phyloP scores from a whole-genome alignment of 768 basidiomycete genomes.

The Termitomyces sp. region DNA sequence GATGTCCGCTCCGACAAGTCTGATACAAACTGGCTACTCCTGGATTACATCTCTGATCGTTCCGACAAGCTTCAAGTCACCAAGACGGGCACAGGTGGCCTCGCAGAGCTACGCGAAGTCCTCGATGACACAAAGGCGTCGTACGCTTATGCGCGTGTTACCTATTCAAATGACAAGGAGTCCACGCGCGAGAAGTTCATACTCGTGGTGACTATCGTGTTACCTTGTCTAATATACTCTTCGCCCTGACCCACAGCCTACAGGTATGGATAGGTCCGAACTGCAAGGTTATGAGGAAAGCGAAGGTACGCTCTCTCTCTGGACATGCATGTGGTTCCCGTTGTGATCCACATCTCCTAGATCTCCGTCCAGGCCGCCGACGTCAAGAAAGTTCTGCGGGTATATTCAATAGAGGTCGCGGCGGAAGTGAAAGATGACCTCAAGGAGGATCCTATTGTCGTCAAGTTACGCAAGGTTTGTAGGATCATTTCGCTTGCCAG shows the following conservation, averaged over 20 bases:
- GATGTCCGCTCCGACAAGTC: constrained; percentile 83
- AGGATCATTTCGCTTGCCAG: constrained; percentile 3
- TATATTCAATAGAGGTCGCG: constrained; percentile 83
- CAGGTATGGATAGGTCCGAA: constrained; percentile 73
- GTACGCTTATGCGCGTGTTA: constrained; percentile 79
- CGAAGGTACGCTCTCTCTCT: constrained; percentile 53
- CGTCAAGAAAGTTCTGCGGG: constrained; percentile 76
- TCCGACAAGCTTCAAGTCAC: constrained; percentile 80
- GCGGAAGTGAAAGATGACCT: constrained; percentile 81
- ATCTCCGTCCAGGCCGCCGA: constrained; percentile 89
- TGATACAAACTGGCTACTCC: constrained; percentile 83
- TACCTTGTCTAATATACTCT: constrained; percentile 16
- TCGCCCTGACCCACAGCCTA: constrained; percentile 11
- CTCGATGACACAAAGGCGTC: constrained; percentile 74
- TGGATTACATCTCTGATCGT: constrained; percentile 84
- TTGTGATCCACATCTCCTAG: constrained; percentile 37
- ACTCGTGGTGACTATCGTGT: constrained; percentile 45
- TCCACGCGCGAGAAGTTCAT: constrained; percentile 86
- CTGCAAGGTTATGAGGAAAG: constrained; percentile 90
- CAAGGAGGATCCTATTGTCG: constrained; percentile 81
- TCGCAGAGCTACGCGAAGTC: constrained; percentile 66
- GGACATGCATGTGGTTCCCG: constrained; percentile 10
- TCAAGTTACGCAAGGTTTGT: constrained; percentile 73
- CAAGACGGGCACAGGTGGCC: constrained; percentile 72
- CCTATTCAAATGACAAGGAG: constrained; percentile 84